Evolutionary conservation across 164 flowering plant genomes (phyloP), one percentile per base, ranked within the genome.

Genomic region (Vitis rotundifolia): DNA sequence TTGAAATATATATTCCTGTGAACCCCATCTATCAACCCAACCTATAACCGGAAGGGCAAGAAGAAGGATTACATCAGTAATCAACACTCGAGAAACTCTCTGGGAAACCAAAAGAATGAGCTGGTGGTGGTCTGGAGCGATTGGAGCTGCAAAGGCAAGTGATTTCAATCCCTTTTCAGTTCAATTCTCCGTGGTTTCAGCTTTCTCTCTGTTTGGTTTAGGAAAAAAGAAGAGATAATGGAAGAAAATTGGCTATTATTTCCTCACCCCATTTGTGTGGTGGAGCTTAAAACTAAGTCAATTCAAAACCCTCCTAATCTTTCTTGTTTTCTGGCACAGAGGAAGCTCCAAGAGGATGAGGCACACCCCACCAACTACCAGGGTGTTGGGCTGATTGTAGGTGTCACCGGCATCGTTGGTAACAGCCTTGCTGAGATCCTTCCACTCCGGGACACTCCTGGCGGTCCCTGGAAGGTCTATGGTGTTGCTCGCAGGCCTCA

Each of bases 391-490:
- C 76, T 81, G 19, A 50, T 78, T 37, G 7, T 78, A 3, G 84
- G 84, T 2, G 72, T 74, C 9, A 78, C 80, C 6, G 78, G 78
- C 49, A 63, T 71, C 8, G 78, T 68, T 10, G 78, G 81, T 3
- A 68, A 56, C 68, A 75, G 81, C 65, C 72, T 78, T 0, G 81
- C 79, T 8, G 84, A 81, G 49, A 81, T 78, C 71, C 81, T 81
- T 53, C 79, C 77, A 0, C 75, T 73, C 9, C 13, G 77, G 14
- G 79, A 81, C 67, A 78, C 81, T 11, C 81, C 81, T 3, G 79
- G 81, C 15, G 84, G 84, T n/a, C 83, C 78, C 2, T 74, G 80
- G 83, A 80, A 80, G 73, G 83, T 80, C 26, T 80, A 77, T 16
- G 83, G 83, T 16, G 75, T 72, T 1, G 78, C 84, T 2, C 66